Evolutionary conservation across 768 basidiomycete genomes (phyloP), one percentile per base, ranked within the genome.

Genomic region (Rhizopogon vesiculosus): DNA sequence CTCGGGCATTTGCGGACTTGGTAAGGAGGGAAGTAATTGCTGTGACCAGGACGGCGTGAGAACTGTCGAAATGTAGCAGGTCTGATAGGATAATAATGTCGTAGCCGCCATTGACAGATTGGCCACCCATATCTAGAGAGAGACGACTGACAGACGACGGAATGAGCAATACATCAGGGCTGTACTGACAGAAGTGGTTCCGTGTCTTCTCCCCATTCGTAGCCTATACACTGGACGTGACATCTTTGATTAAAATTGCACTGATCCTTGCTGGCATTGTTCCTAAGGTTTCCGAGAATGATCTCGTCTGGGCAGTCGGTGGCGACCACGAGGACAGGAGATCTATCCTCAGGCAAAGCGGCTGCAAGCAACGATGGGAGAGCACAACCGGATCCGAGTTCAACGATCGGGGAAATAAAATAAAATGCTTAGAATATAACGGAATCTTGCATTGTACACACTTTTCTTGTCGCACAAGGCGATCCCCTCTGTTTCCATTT

Each of bases 81-180:
- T 91, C 87, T 3, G 86, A 89, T 45, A 87, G 75, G 55, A 91
- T 78, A 49, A 89, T 72, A 16, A 79, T 61, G 60, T 88, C 85
- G 65, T 77, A 89, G 0, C 73, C 73, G 60, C 87, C 85, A 65
- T 77, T 89, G 0, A 72, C 73, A 43, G 42, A 15, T 51, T 51
- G 53, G 52, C 35, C 7, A 29, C 59, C 57, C 58, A 39, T 35
- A 45, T 28, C 25, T 9, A 55, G 51, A 52, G 58, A 46, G 28
- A 64, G 38, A 40, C 19, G 7, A 40, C 69, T 69, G 48, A 50
- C 55, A 43, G 40, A 41, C n/a, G 40, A 40, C 15, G 10, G 43
- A 35, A 54, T 46, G 12, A 10, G 39, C 41, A 42, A 46, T 33
- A 51, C 74, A 41, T 56, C 25, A 19, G 55, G 29, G n/a, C 53